A percentile compares a stretch with the other conserved stretches of the same genome.
phyloP scores from a whole-genome alignment of 192 early-diverging fungal species.

The Podila horticola region DNA sequence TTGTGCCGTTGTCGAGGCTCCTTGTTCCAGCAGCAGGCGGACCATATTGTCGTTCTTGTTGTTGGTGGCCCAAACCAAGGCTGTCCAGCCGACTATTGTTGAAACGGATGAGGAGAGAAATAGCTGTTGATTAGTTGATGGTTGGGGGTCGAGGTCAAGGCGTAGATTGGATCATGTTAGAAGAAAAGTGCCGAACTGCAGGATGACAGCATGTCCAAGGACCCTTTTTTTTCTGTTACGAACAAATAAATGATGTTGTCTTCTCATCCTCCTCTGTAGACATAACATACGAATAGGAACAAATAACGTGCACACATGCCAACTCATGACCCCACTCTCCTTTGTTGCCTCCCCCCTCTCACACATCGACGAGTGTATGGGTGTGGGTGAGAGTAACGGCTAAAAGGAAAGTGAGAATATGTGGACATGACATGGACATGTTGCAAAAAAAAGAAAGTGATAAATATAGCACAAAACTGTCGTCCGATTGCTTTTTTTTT shows the following conservation, averaged over 20 bases:
- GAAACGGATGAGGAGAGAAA: background rate
- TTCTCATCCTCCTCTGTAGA: no score
- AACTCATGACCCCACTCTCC: background rate
- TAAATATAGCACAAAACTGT: background rate
- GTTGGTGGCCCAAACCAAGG: slow-evolving; percentile 91
- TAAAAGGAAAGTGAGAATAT: no score
- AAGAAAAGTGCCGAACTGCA: background rate
- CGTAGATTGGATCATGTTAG: slow-evolving; percentile 4
- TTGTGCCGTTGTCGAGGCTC: slow-evolving; percentile 76
- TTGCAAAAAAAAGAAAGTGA: background rate
- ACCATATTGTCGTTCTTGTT: slow-evolving; percentile 82
- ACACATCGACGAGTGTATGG: background rate
- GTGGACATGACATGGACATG: no score
- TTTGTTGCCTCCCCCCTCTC: background rate
- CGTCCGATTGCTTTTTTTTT: no score
- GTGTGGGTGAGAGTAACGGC: background rate
- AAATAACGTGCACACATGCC: slow-evolving; percentile 5
- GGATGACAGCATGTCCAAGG: background rate
- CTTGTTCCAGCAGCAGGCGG: slow-evolving; percentile 77
- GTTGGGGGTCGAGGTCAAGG: background rate
- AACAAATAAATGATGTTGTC: no score
- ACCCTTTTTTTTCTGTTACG: background rate
- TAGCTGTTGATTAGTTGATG: background rate
- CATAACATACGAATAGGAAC: background rate
- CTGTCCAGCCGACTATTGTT: slow-evolving; percentile 80